phyloP scores from a whole-genome alignment of 2,329 filamentous ascomycete species.

The Meredithiella fracta region DNA sequence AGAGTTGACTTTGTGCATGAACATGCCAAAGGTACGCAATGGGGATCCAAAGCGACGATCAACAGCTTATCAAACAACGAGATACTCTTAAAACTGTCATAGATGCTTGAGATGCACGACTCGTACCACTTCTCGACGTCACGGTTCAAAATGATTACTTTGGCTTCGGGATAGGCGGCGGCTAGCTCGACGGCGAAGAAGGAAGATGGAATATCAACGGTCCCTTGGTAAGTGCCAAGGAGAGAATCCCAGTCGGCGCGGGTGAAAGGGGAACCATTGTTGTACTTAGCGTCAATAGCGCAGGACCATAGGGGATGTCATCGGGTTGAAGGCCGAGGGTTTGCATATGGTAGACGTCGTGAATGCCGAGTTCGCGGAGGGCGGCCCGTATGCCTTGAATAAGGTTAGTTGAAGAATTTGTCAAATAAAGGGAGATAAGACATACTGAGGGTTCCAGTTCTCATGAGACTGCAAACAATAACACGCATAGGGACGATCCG shows the following conservation, averaged over 20 bases:
- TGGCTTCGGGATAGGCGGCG: constrained; percentile 22
- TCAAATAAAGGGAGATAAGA: neutral
- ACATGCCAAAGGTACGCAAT: constrained; percentile 20
- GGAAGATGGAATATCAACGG: constrained; percentile 38
- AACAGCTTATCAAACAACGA: constrained; percentile 13
- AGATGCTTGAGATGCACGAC: constrained; percentile 19
- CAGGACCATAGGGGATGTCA: constrained; percentile 17
- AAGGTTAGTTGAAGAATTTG: neutral
- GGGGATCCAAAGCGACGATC: constrained; percentile 19
- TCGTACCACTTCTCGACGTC: constrained; percentile 25
- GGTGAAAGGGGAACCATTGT: constrained; percentile 18
- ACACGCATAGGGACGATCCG: constrained; percentile 25
- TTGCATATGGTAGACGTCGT: constrained; percentile 25
- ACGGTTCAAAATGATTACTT: constrained; percentile 25
- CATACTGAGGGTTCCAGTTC: constrained; percentile 25
- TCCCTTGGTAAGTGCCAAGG: constrained; percentile 30
- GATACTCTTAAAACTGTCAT: constrained; percentile 15
- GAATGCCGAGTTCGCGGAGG: constrained; percentile 23
- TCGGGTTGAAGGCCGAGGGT: constrained; percentile 12
- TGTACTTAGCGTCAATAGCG: constrained; percentile 18
- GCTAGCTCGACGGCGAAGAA: constrained; percentile 30
- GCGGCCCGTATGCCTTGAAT: constrained; percentile 21
- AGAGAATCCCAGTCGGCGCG: constrained; percentile 30
- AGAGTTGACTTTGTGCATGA: constrained; percentile 18
- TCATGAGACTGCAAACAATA: constrained; percentile 25